phyloP scores from a whole-genome alignment of 345 rosid species.

The Carallia pectinifolia region DNA sequence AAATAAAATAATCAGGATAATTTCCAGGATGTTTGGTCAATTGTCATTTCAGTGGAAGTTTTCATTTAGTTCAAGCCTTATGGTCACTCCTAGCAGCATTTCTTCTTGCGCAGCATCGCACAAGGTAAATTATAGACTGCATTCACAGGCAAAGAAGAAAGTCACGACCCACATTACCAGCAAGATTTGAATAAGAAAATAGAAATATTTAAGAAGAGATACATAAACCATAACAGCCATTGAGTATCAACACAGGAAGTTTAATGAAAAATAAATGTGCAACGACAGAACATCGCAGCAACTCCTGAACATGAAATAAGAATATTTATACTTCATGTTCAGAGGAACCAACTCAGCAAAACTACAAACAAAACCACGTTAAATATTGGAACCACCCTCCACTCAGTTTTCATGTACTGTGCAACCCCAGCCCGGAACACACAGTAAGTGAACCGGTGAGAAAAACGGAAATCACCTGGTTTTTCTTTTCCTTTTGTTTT shows the following conservation, averaged over 20 bases:
- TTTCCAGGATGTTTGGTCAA: background rate
- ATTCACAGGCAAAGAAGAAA: conserved; percentile 6
- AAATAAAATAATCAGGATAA: background rate
- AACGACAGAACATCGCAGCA: background rate
- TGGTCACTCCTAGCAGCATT: conserved; percentile 49
- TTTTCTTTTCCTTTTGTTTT: no score
- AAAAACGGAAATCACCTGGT: background rate
- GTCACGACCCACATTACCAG: background rate
- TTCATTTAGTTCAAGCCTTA: conserved; percentile 42
- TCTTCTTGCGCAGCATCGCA: conserved; percentile 91
- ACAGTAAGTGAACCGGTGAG: background rate
- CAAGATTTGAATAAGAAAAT: background rate
- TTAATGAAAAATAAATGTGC: background rate
- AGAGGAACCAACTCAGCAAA: conserved; percentile 58
- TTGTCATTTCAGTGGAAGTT: background rate
- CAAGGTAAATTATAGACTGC: conserved; percentile 77
- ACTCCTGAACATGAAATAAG: background rate
- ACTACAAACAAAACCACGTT: conserved; percentile 63
- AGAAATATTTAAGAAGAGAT: background rate
- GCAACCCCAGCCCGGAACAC: conserved; percentile 89
- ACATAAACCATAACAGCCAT: background rate
- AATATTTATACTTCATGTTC: background rate
- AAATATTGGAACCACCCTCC: conserved; percentile 87
- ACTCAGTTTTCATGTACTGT: conserved; percentile 87
- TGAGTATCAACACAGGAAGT: no score